Evolutionary conservation across 306 rosid genomes (phyloP), one percentile per base, ranked within the genome.

Genomic region (Luffa acutangula): DNA sequence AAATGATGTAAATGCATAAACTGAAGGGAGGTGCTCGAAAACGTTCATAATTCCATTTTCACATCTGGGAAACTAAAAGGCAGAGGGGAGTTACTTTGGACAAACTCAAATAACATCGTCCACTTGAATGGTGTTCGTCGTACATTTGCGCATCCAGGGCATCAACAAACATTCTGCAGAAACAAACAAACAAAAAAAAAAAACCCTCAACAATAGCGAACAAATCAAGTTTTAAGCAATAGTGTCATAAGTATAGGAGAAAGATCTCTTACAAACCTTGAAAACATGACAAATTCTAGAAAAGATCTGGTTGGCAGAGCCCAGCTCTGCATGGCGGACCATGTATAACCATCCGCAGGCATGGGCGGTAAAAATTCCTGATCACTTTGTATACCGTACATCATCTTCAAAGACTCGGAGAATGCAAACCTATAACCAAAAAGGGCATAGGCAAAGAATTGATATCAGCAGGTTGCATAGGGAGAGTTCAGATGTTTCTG

Each of bases 311-410:
- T 91, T 54, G 99, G 98, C 84, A 96, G 79, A 78, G 88, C 94
- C 99, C 99, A 96, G 86, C 93, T 87, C 46, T 87, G 89, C 97
- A 85, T 88, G 79, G 87, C 97, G 42, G 99, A 91, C 99, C 99
- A 96, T 0, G 96, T 88, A 85, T 83, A 92, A 1, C 97, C 94
- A 65, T 88, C 97, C 8, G 75, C 79, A 3, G 99, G 96, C 98
- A 96, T 96, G 76, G 91, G 93, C 0, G 97, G 99, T 84, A 93
- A 85, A 71, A 87, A 60, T 34, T 87, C 90, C 49, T 78, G 53
- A 80, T 88, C 75, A 13, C 78, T 76, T 76, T 83, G 87, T 67
- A 96, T 49, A 58, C 98, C 91, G 78, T 93, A 96, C 99, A 96
- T 93, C 86, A 78, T 83, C 88, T 81, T 89, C 80, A 96, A 81